Percentiles rank a stretch among this genome's conserved stretches.
Conservation (phyloP, 116 monocot genomes). For the Dioscorea cayenensis region DNA sequence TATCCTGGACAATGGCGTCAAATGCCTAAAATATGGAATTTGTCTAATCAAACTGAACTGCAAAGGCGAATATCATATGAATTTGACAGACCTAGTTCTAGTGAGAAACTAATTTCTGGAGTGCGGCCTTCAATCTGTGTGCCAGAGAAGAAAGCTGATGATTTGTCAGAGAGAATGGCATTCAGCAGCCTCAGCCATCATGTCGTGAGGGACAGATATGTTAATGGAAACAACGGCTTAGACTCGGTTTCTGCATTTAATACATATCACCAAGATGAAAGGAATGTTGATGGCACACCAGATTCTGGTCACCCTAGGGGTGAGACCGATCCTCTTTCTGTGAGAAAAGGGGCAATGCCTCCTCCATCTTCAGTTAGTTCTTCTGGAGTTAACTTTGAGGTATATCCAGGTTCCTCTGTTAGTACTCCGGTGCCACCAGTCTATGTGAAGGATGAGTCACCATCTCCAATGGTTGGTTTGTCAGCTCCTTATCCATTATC, state of each 20-base stretch:
- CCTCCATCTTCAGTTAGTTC: slow-evolving; percentile 33
- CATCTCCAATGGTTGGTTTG: slow-evolving; percentile 37
- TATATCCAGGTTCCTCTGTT: slow-evolving; percentile 27
- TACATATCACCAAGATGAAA: slow-evolving; percentile 44
- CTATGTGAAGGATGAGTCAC: slow-evolving; percentile 36
- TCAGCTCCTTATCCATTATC: slow-evolving; percentile 33
- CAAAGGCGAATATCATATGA: slow-evolving; percentile 66
- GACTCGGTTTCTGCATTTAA: slow-evolving; percentile 33
- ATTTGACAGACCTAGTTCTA: slow-evolving; percentile 74
- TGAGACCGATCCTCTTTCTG: slow-evolving; percentile 35
- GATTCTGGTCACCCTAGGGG: slow-evolving; percentile 32
- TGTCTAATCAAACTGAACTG: slow-evolving; percentile 42
- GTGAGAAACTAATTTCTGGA: slow-evolving; percentile 52
- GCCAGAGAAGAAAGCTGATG: slow-evolving; percentile 58
- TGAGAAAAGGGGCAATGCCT: slow-evolving; percentile 36
- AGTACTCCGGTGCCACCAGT: slow-evolving; percentile 26
- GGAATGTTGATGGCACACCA: slow-evolving; percentile 22
- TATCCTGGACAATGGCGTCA: slow-evolving; percentile 92
- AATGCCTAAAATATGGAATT: slow-evolving; percentile 45
- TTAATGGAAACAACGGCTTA: slow-evolving; percentile 33
- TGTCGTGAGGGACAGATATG: slow-evolving; percentile 36
- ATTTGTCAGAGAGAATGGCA: slow-evolving; percentile 34
- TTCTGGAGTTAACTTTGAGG: slow-evolving; percentile 34
- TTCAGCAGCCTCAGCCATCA: slow-evolving; percentile 40
- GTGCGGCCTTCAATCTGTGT: slow-evolving; percentile 34